Conservation (phyloP, 1,284 basidiomycete genomes). For the Rhodotorula sp. region DNA sequence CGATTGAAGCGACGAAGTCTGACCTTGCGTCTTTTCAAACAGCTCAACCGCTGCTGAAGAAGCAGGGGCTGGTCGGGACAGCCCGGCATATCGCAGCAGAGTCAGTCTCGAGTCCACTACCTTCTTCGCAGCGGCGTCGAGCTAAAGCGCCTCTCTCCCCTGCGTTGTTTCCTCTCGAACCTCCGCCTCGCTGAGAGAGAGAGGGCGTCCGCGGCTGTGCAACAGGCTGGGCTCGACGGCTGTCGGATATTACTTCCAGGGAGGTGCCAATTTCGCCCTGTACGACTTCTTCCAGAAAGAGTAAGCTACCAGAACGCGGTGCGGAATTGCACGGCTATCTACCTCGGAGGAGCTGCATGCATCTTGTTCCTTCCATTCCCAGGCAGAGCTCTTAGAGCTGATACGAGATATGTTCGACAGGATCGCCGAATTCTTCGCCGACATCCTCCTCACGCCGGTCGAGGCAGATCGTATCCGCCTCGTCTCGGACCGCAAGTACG, state of each 20-base stretch:
- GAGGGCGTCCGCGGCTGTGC: constrained; percentile 63
- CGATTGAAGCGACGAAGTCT: not conserved
- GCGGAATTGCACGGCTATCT: constrained; percentile 78
- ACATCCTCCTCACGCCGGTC: constrained; percentile 40
- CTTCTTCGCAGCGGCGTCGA: too few species aligned
- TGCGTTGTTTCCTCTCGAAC: too few species aligned
- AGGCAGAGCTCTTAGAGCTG: not conserved
- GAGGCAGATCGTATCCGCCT: constrained; percentile 72
- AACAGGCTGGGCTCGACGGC: constrained; percentile 69
- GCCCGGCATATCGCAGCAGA: constrained; percentile 65
- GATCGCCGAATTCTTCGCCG: constrained; percentile 85
- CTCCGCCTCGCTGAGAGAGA: constrained; percentile 2
- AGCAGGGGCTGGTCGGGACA: constrained; percentile 66
- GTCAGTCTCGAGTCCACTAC: not conserved
- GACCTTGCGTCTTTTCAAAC: not conserved
- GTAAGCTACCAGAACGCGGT: constrained; percentile 62
- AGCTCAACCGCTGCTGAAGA: constrained; percentile 68
- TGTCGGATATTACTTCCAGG: constrained; percentile 60
- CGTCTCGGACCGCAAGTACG: constrained; percentile 65
- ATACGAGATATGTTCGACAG: not conserved
- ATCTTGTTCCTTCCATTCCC: not conserved
- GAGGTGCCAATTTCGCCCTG: constrained; percentile 90
- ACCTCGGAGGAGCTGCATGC: constrained; percentile 73
- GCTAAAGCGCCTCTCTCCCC: too few species aligned
- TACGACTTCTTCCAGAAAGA: constrained; percentile 82